Evolutionary conservation across 1,284 basidiomycete species (phyloP), one percentile per base, ranked within the genome.

Genomic region (Ustilago xerochloae): DNA sequence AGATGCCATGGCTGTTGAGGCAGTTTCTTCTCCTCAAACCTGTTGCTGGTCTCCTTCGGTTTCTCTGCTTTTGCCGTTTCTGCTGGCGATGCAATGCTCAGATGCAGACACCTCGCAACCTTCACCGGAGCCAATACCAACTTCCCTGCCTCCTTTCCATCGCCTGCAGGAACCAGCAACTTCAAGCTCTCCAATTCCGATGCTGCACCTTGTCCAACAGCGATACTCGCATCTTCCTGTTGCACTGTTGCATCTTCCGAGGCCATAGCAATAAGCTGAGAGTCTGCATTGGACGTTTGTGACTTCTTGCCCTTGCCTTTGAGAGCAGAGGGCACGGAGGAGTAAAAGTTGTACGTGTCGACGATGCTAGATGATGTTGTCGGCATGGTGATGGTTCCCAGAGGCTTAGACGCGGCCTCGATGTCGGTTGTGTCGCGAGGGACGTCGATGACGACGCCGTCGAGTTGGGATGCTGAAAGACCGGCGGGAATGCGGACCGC

Each of bases 221-320:
- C 59, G 12, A 67, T 15, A n/a, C 55, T 45, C 13, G 64, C 63
- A 20, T 60, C 57, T 51, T 43, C 66, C 28, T 59, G 49, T 24
- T 33, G 58, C 38, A 48, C 51, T 22, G 57, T 22, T 20, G 45
- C 49, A 1, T 15, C 46, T 22, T 61, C 52, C 5, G 69, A 75
- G 2, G 78, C 75, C 76, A 80, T 80, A 4, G 67, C 61, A 36
- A 80, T 78, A 8, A 80, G 64, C 45, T 80, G 78, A 18, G 78
- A 76, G 18, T 68, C 56, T 6, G 61, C 65, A 26, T 46, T 59
- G 33, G 46, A 56, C 8, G 61, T 38, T 10, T 56, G 55, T 5
- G 53, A 10, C 30, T 63, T 70, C 20, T 55, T 65, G 8, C 39
- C 45, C 16, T 66, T 70, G 29, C 59, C 59, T 35, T 70, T 65